Percentiles rank a stretch among this genome's conserved stretches.
These are phyloP conservation scores for Amauroascus niger DNA, from an alignment of 2,329 filamentous ascomycete genomes.

Conservation along the genomic window DNA sequence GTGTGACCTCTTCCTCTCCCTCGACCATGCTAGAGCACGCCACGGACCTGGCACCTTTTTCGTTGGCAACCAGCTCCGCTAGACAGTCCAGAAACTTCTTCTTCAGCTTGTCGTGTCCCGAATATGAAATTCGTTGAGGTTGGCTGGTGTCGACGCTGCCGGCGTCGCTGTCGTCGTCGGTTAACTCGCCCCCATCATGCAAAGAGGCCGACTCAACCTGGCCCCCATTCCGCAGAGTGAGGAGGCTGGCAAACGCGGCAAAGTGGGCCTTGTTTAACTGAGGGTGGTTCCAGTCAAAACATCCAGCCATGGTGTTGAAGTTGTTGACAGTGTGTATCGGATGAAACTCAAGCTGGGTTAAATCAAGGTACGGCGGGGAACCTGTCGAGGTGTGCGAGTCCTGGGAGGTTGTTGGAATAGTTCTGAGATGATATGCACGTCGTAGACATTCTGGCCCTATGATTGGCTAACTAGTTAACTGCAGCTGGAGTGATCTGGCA, in stretches of 20 bases:
- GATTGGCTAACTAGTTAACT: too few relatives aligned
- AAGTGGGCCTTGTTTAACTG: neutral
- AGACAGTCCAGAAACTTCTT: conserved; percentile 1
- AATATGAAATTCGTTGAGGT: neutral
- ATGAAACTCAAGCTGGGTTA: too few relatives aligned
- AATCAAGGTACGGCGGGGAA: too few relatives aligned
- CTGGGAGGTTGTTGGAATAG: too few relatives aligned
- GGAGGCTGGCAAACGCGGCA: neutral
- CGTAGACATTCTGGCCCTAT: too few relatives aligned
- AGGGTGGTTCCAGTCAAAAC: neutral
- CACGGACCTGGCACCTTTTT: neutral
- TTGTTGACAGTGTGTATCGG: too few relatives aligned
- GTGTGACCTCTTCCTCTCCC: neutral
- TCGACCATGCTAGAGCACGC: neutral
- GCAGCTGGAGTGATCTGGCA: too few relatives aligned
- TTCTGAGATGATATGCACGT: too few relatives aligned
- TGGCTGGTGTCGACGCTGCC: neutral
- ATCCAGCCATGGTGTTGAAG: too few relatives aligned
- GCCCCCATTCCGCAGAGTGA: neutral
- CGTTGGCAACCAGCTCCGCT: conserved; percentile 1
- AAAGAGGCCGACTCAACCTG: neutral
- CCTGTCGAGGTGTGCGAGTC: too few relatives aligned
- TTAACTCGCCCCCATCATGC: neutral
- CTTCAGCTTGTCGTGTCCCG: neutral
- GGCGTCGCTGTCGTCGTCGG: neutral